Conservation (phyloP, 768 basidiomycete genomes). For the Podaxis rugospora region DNA sequence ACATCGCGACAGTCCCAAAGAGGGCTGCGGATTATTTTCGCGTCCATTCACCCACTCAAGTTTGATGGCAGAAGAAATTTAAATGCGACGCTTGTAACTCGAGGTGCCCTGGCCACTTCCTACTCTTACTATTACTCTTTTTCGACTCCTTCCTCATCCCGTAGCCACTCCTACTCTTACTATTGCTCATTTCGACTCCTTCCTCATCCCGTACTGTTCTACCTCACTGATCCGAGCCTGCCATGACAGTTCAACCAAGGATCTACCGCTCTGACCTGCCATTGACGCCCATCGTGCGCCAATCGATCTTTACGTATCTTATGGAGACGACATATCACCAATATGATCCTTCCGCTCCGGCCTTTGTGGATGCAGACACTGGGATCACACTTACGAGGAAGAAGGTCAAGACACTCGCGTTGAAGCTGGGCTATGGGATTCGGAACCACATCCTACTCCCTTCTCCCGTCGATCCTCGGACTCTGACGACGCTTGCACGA, state of each 20-base stretch:
- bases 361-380: conserved; percentile 19
- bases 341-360: conserved; percentile 12
- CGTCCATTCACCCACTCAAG: neutral
- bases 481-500: neutral
- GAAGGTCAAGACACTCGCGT: conserved; percentile 14
- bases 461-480: neutral
- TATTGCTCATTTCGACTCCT: neutral
- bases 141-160: neutral
- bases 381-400: conserved; percentile 16
- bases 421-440: conserved; percentile 21
- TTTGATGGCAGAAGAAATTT: neutral
- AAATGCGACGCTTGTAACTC: neutral
- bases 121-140: neutral
- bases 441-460: conserved; percentile 15
- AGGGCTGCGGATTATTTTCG: neutral
- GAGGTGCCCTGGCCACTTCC: neutral
- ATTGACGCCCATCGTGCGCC: conserved; percentile 15
- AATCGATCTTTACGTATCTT: conserved; percentile 21
- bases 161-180: neutral
- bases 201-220: neutral
- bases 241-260: conserved; percentile 14
- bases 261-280: conserved; percentile 19
- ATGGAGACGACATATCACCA: conserved; percentile 17
- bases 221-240: neutral
- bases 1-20: neutral